Base-by-base conservation (phyloP, 768 basidiomycete genomes). In the Suillus lakei region DNA sequence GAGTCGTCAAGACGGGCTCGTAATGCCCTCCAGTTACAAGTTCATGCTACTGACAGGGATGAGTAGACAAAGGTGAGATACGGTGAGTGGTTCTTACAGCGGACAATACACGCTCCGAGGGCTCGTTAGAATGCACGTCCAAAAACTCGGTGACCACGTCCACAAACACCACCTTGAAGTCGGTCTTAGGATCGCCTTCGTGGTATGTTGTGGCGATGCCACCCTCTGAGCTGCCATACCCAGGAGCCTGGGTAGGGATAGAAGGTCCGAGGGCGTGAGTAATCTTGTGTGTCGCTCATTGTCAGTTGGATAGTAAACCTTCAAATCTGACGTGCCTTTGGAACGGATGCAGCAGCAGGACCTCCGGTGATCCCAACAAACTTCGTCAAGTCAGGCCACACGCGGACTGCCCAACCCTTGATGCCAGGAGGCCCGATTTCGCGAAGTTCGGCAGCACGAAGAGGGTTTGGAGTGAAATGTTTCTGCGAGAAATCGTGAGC, bases 371-470 rank as follows among this genome's bases (percentile, higher is more conserved):
- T 65, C 2, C 41, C 66, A 34, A 61, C 26, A n/a, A 67, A 23
- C 28, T 15, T 21, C 10, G 46, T 65, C 16, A 65, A 32, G 4
- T 21, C 34, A 28, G 66, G 66, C 66, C 66, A 67, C 7, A 67
- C 34, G 13, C 54, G 41, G 23, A 36, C 51, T 6, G 54, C 21
- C 64, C 66, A 67, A 5, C 64, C 64, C 26, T 56, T 8, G 1
- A 34, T 7, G 9, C 23, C 36, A 59, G 63, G 43, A 13, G 26
- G 32, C 10, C 66, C 66, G n/a, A 65, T 65, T 12, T 55, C 61
- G 21, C 28, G 34, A 5, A 72, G 60, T 21, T 75, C 73, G 4
- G 64, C 58, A n/a, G 72, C 73, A 6, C 72, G 69, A 13, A 54
- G 55, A 0, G 70, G 70, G 41, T 70, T 30, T 12, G 70, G 62